Conservation (phyloP, 31 red algal genomes). For the Bonnemaisonia californica region DNA sequence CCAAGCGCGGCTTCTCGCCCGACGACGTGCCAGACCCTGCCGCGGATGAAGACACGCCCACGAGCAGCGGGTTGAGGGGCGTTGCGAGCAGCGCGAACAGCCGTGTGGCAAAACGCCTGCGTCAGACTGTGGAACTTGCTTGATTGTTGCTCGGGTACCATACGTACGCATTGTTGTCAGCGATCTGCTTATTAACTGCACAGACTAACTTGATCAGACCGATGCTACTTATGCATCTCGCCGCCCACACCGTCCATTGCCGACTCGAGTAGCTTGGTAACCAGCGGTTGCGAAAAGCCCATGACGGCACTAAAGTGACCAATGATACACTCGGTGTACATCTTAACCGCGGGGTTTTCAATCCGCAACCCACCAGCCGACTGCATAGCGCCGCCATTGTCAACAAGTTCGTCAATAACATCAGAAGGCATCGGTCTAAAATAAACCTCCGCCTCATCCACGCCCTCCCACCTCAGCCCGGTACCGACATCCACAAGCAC, state of each 20-base stretch:
- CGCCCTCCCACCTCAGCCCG: constrained; percentile 49
- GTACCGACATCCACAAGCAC: constrained; percentile 78
- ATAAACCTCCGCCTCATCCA: constrained; percentile 95
- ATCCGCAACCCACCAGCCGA: constrained; percentile 91
- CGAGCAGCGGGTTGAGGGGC: not conserved
- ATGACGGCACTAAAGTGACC: constrained; percentile 86
- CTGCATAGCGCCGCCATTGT: constrained; percentile 69
- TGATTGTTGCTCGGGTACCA: too few species aligned
- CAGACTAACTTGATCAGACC: not conserved
- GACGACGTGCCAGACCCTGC: not conserved
- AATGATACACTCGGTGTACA: constrained; percentile 85
- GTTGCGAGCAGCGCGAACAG: not conserved
- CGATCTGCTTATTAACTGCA: not conserved
- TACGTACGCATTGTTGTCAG: too few species aligned
- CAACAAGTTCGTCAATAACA: constrained; percentile 75
- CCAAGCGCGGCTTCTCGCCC: not conserved
- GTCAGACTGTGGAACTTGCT: too few species aligned
- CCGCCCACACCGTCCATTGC: constrained; percentile 38
- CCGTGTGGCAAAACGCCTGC: not conserved
- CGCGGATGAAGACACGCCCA: not conserved
- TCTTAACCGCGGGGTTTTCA: constrained; percentile 76
- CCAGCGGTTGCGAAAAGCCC: constrained; percentile 81
- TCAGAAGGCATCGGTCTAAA: constrained; percentile 81
- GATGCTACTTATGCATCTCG: not conserved
- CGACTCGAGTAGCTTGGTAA: constrained; percentile 14